phyloP scores from a whole-genome alignment of 345 rosid genomes.

The Citrus australasica region DNA sequence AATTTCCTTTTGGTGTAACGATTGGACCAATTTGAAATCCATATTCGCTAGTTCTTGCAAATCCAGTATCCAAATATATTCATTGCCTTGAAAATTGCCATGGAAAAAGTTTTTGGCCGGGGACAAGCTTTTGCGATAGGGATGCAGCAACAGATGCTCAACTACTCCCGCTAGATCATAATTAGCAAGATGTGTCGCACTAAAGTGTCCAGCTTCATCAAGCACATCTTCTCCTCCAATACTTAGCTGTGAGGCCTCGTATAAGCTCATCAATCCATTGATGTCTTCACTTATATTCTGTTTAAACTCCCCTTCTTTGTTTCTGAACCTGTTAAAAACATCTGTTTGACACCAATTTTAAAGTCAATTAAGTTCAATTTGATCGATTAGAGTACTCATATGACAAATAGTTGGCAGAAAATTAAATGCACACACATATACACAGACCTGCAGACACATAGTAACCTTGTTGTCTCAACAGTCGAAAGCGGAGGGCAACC shows the following conservation, averaged over 20 bases:
- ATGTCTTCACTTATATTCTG: constrained; percentile 19
- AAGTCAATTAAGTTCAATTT: background rate
- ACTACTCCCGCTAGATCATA: background rate
- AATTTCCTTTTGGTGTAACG: constrained; percentile 33
- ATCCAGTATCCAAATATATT: constrained; percentile 27
- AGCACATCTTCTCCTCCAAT: constrained; percentile 46
- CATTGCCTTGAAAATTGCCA: background rate
- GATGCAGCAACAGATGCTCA: constrained; percentile 21
- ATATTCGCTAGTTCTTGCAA: constrained; percentile 32
- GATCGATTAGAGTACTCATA: too few species aligned
- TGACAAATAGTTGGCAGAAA: too few species aligned
- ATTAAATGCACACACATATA: background rate
- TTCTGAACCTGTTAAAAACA: constrained; percentile 26
- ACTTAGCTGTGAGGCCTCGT: constrained; percentile 54
- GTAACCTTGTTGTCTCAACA: constrained; percentile 26
- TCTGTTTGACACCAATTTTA: constrained; percentile 16
- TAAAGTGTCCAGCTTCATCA: constrained; percentile 28
- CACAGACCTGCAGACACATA: constrained; percentile 24
- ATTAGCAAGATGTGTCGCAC: constrained; percentile 23
- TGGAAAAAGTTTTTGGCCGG: constrained; percentile 25
- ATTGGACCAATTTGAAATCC: constrained; percentile 31
- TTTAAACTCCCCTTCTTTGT: constrained; percentile 23
- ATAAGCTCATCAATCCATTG: constrained; percentile 35
- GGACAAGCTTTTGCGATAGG: constrained; percentile 39
- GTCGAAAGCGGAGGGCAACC: constrained; percentile 20